Evolutionary conservation across 495 filamentous ascomycete genomes (phyloP), one percentile per base, ranked within the genome.

Genomic region (Penicillium robsamsonii): DNA sequence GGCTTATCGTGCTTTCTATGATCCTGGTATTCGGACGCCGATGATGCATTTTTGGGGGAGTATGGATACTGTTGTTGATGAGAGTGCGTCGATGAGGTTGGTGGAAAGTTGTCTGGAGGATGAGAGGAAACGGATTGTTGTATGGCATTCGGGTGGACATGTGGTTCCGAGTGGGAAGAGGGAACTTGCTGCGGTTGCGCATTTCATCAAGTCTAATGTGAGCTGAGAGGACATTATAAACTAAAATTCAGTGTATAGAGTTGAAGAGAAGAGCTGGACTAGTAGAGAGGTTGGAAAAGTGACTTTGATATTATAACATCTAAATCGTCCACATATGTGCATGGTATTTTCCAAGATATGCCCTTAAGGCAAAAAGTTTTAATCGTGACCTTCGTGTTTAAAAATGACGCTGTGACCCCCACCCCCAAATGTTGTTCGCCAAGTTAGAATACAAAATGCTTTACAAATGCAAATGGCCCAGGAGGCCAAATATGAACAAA

Each of bases 361-460:
- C 22, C 27, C 17, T 44, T 15, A 20, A 37, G 40, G 25, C 30
- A 35, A 22, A 17, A 46, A 30, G 8, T 38, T 42, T 54, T 4
- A 42, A 43, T 54, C 52, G 52, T 54, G 41, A 54, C 31, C 30
- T 54, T 54, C 52, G 52, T 54, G 42, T 54, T 27, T 10, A 46
- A 15, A 45, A 54, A 46, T 25, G 20, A 45, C 41, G 42, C 51
- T 27, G 42, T 40, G 10, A 5, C 17, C 49, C 35, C 37, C 50
- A 10, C 49, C 35, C 37, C 50, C 3, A 5, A 43, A 29, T 33
- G 33, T 8, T 12, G 33, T 12, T 46, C 41, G 51, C 42, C 51
- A 45, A 17, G 18, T 25, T 22, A 54, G 27, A 54, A n/a, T 46
- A 35, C 43, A 54, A 8, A 37, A 27, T 17, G 4, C 17, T 37